Evolutionary conservation across 2,329 filamentous ascomycete species (phyloP).

Genomic region (Aphanocladium album): DNA sequence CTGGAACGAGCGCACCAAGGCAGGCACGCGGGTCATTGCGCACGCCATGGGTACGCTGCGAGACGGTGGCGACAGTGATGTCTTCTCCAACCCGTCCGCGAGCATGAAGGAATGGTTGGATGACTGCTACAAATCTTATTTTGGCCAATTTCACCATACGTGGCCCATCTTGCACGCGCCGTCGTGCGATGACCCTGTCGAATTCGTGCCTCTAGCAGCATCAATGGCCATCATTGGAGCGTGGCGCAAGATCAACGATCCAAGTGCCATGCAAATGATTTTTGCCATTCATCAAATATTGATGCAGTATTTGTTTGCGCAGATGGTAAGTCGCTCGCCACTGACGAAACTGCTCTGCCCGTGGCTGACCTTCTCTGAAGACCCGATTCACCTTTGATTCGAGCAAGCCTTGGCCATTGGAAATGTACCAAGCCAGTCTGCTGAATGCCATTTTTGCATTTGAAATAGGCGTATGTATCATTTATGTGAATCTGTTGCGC

Average conservation of each 20-base stretch:
- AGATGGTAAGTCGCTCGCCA: neutral
- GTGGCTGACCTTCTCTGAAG: neutral
- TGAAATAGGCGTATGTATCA: conserved; percentile 4
- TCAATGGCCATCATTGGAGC: conserved; percentile 35
- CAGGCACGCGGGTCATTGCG: conserved; percentile 5
- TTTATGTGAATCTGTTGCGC: neutral
- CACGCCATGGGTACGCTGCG: conserved; percentile 4
- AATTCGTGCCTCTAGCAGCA: conserved; percentile 20
- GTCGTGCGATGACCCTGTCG: conserved; percentile 26
- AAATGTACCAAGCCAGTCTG: conserved; percentile 5
- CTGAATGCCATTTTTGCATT: conserved; percentile 11
- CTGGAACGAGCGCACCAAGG: conserved; percentile 10
- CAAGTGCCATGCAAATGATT: conserved; percentile 4
- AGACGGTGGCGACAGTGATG: conserved; percentile 1
- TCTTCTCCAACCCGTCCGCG: conserved; percentile 10
- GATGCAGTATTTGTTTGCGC: conserved; percentile 10
- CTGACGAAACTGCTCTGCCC: neutral
- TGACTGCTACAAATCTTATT: conserved; percentile 27
- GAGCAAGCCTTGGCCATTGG: conserved; percentile 4
- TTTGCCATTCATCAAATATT: conserved; percentile 9
- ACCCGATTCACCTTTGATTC: conserved; percentile 10
- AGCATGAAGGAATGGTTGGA: conserved; percentile 19
- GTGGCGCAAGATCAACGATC: conserved; percentile 29
- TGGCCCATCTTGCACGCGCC: conserved; percentile 39
- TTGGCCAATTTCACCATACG: conserved; percentile 35